Conservation (phyloP, 2,329 filamentous ascomycete species). For the Claviceps spartinae region DNA sequence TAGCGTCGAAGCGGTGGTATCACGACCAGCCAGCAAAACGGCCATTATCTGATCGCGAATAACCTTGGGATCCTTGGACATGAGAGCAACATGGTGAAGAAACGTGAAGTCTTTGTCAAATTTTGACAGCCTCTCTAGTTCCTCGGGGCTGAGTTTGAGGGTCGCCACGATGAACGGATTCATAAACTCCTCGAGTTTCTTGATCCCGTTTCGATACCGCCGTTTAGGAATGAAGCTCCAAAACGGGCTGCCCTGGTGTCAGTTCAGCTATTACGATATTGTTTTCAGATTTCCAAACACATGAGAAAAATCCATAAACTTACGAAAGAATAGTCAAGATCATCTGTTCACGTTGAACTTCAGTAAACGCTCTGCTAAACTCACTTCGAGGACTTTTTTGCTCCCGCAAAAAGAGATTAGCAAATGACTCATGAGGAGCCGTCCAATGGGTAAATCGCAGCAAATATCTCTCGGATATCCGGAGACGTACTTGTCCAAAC, state of each 20-base stretch:
- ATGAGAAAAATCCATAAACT: not conserved
- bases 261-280: not conserved
- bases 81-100: slow-evolving; percentile 68
- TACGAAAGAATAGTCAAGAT: slow-evolving; percentile 10
- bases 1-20: slow-evolving; percentile 74
- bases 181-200: slow-evolving; percentile 62
- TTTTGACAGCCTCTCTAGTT: slow-evolving; percentile 56
- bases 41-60: slow-evolving; percentile 77
- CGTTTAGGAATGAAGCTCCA: slow-evolving; percentile 48
- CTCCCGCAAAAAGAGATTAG: not conserved
- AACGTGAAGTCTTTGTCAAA: slow-evolving; percentile 68
- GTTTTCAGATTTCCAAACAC: not conserved
- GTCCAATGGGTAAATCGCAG: not conserved
- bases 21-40: slow-evolving; percentile 70
- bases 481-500: slow-evolving; percentile 20
- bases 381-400: slow-evolving; percentile 32
- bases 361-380: slow-evolving; percentile 72
- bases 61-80: slow-evolving; percentile 58
- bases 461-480: too few relatives aligned
- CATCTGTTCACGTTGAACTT: slow-evolving; percentile 59
- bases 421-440: not conserved
- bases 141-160: slow-evolving; percentile 52
- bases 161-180: slow-evolving; percentile 65
- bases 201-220: slow-evolving; percentile 50
- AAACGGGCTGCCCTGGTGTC: slow-evolving; percentile 38